phyloP scores from a whole-genome alignment of 768 basidiomycete species.

The Rhodocollybia butyracea region DNA sequence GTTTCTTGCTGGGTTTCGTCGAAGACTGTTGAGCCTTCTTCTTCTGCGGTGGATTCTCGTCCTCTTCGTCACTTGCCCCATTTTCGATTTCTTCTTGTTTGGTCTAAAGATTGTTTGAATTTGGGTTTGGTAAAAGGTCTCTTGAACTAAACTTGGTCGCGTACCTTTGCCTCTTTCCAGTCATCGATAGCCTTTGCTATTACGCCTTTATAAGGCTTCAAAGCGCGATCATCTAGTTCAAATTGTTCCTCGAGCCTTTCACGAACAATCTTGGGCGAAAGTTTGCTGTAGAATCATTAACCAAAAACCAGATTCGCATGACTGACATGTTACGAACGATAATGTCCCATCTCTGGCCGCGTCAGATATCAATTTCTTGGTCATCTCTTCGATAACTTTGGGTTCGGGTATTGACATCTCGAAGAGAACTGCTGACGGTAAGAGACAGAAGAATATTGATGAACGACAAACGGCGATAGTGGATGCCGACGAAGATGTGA shows the following conservation, averaged over 20 bases:
- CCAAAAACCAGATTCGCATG: too few species aligned
- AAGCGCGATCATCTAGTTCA: not conserved
- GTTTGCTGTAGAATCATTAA: not conserved
- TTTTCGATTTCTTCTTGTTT: not conserved
- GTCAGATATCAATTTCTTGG: not conserved
- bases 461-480: too few species aligned
- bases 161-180: not conserved
- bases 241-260: not conserved
- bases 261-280: not conserved
- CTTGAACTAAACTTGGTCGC: not conserved
- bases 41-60: not conserved
- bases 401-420: constrained; percentile 11
- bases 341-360: not conserved
- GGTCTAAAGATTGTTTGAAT: too few species aligned
- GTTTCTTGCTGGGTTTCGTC: not conserved
- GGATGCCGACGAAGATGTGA: too few species aligned
- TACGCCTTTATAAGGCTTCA: not conserved
- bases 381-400: not conserved
- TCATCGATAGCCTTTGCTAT: not conserved
- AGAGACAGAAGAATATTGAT: not conserved
- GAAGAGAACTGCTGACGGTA: too few species aligned
- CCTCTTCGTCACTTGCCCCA: not conserved
- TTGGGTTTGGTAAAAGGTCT: too few species aligned
- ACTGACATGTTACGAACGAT: not conserved
- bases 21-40: not conserved